phyloP scores from a whole-genome alignment of 768 basidiomycete species.

The Pisolithus orientalis region DNA sequence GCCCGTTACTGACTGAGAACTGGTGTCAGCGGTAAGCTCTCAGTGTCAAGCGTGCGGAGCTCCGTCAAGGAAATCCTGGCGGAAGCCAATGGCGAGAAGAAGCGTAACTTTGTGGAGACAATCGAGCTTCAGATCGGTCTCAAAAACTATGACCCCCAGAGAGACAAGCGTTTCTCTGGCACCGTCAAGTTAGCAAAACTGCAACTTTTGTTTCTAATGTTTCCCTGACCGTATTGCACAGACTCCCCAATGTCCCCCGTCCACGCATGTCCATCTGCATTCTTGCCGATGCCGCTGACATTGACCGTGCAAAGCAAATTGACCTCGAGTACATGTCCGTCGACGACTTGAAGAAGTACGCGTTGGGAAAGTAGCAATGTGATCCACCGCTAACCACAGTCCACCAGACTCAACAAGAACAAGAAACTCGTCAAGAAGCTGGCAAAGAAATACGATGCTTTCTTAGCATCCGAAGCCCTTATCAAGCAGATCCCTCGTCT shows the following conservation, averaged over 20 bases:
- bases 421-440: conserved; percentile 99
- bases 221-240: conserved; percentile 21
- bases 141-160: conserved; percentile 99
- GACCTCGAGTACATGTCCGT: conserved; percentile 99
- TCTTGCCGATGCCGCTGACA: conserved; percentile 97
- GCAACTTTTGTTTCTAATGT: not conserved
- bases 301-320: conserved; percentile 97
- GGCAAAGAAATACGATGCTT: conserved; percentile 99
- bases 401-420: conserved; percentile 94
- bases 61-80: conserved; percentile 88
- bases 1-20: not conserved
- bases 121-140: conserved; percentile 95
- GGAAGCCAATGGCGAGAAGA: conserved; percentile 81
- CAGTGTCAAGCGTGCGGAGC: conserved; percentile 99
- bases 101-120: conserved; percentile 92
- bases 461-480: conserved; percentile 93
- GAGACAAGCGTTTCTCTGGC: conserved; percentile 99
- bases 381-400: not conserved
- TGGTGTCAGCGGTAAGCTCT: conserved; percentile 65
- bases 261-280: conserved; percentile 99
- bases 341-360: conserved; percentile 97
- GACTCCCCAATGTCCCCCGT: conserved; percentile 94
- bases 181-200: conserved; percentile 74
- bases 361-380: not conserved
- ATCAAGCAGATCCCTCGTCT: conserved; percentile 99